A percentile compares a stretch with the other conserved stretches of the same genome.
Conservation (phyloP, 2,329 filamentous ascomycete species). For the Ambrosiella cleistominuta region DNA sequence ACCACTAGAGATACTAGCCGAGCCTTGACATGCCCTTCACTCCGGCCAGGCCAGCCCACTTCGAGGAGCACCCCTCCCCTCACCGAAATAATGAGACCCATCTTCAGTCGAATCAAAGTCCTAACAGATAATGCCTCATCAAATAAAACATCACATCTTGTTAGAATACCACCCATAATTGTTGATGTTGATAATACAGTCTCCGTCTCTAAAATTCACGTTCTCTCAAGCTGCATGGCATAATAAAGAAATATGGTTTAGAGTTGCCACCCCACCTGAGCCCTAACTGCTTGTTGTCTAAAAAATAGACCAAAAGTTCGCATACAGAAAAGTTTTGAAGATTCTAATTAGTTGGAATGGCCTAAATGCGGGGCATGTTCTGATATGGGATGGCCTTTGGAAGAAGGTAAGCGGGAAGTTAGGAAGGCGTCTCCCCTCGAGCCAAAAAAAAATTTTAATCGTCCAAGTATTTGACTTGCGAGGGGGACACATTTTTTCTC, state of each 20-base stretch:
- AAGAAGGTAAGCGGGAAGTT: not conserved
- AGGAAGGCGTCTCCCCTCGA: slow-evolving; percentile 3
- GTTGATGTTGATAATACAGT: no score
- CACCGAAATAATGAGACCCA: not conserved
- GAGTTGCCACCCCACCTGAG: slow-evolving; percentile 12
- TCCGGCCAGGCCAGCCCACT: not conserved
- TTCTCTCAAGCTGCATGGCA: not conserved
- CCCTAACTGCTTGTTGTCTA: slow-evolving; percentile 11
- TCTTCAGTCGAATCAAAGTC: not conserved
- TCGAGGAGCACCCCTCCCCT: not conserved
- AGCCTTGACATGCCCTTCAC: not conserved
- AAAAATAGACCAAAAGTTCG: slow-evolving; percentile 11
- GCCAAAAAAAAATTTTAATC: slow-evolving; percentile 1
- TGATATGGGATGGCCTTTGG: not conserved
- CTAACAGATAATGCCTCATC: not conserved
- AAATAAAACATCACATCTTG: not conserved
- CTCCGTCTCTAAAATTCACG: no score
- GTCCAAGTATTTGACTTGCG: not conserved
- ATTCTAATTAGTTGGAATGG: slow-evolving; percentile 8
- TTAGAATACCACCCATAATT: no score
- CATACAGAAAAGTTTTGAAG: slow-evolving; percentile 8
- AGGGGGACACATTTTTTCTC: slow-evolving; percentile 7
- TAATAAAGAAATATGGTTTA: no score
- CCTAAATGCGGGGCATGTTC: slow-evolving; percentile 8
- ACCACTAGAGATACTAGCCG: no score